Evolutionary conservation across 2,329 filamentous ascomycete species (phyloP).

Genomic region (Didymella glomerata): DNA sequence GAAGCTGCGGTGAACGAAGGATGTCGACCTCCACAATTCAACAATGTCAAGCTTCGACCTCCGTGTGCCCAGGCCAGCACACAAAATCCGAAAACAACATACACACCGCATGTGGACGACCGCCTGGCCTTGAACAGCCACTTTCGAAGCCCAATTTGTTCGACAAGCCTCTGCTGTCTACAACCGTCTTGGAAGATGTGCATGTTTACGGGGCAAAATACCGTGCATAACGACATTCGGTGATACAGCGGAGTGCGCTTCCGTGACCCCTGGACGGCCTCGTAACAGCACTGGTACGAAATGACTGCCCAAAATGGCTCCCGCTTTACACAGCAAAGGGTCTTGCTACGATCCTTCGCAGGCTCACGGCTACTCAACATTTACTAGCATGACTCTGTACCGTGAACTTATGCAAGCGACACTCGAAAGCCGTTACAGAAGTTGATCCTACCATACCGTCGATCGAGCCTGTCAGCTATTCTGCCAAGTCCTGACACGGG

Average conservation of each 20-base stretch:
- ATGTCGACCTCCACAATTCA: neutral
- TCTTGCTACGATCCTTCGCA: neutral
- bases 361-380: neutral
- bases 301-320: neutral
- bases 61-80: neutral
- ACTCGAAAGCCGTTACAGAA: constrained; percentile 5
- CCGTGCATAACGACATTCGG: neutral
- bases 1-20: constrained; percentile 13
- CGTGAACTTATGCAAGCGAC: neutral
- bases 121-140: neutral
- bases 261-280: neutral
- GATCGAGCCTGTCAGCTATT: constrained; percentile 1
- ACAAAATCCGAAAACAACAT: neutral
- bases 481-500: neutral
- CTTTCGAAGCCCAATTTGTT: neutral
- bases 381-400: neutral
- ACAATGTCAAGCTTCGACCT: neutral
- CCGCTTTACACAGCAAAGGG: neutral
- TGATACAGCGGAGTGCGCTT: neutral
- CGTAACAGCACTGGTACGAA: neutral
- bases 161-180: neutral
- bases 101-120: neutral
- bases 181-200: neutral
- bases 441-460: neutral
- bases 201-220: neutral